Conservation (phyloP, 495 filamentous ascomycete species). For the Neurospora sublineolata region DNA sequence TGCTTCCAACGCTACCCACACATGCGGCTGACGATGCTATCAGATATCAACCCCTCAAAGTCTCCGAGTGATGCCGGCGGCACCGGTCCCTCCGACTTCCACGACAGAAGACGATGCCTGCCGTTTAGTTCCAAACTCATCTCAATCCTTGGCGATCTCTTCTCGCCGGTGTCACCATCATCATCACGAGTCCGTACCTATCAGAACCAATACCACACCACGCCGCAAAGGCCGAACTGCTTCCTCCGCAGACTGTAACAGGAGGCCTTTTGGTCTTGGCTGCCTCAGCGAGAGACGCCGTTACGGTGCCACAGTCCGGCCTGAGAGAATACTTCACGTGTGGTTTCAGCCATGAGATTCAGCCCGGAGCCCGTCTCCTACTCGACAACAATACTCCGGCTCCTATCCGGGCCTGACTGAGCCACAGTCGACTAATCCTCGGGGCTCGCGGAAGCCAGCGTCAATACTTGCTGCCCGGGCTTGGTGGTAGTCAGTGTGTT, state of each 20-base stretch:
- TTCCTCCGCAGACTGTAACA: background rate
- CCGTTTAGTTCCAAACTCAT: background rate
- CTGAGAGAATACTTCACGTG: background rate
- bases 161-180: background rate
- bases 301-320: background rate
- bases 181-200: background rate
- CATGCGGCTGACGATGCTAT: background rate
- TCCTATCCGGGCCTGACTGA: background rate
- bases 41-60: background rate
- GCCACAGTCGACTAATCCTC: background rate
- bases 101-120: background rate
- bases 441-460: background rate
- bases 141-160: background rate
- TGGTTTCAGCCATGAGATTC: background rate
- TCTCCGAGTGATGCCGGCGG: background rate
- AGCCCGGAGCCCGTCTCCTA: background rate
- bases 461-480: background rate
- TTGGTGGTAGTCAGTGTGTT: background rate
- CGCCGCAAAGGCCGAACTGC: background rate
- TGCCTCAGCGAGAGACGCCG: background rate
- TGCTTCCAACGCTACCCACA: background rate
- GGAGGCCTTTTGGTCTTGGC: background rate
- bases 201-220: background rate
- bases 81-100: background rate
- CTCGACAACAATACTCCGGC: background rate